Conservation (phyloP, 345 rosid genomes). For the Adansonia digitata region DNA sequence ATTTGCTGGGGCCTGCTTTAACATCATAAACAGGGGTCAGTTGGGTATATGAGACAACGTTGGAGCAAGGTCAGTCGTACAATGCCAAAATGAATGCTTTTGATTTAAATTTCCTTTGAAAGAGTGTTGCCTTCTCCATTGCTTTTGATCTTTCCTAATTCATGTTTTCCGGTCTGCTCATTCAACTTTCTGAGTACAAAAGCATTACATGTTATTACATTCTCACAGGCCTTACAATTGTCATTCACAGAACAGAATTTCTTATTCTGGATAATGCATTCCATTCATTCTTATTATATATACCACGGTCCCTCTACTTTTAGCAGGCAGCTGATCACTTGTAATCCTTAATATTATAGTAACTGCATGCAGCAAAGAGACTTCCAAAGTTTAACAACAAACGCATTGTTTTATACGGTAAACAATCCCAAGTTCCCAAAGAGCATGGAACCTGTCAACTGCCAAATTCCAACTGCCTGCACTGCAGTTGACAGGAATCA, state of each 20-base stretch:
- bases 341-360: neutral
- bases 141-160: too few relatives aligned
- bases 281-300: neutral
- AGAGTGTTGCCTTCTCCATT: neutral
- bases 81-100: neutral
- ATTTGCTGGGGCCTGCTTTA: slow-evolving; percentile 24
- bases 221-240: neutral
- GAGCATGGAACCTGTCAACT: neutral
- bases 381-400: neutral
- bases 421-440: neutral
- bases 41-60: slow-evolving; percentile 38
- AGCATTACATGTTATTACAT: neutral
- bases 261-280: too few relatives aligned
- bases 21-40: slow-evolving; percentile 13
- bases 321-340: neutral
- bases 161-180: too few relatives aligned
- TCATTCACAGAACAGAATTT: neutral
- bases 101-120: neutral
- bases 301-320: neutral
- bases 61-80: slow-evolving; percentile 32
- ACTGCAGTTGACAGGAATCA: neutral
- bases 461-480: neutral
- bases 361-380: neutral
- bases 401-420: neutral
- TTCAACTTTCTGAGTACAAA: too few relatives aligned